Conservation (phyloP, 2,329 filamentous ascomycete species). For the Lasiodiplodia citricola region DNA sequence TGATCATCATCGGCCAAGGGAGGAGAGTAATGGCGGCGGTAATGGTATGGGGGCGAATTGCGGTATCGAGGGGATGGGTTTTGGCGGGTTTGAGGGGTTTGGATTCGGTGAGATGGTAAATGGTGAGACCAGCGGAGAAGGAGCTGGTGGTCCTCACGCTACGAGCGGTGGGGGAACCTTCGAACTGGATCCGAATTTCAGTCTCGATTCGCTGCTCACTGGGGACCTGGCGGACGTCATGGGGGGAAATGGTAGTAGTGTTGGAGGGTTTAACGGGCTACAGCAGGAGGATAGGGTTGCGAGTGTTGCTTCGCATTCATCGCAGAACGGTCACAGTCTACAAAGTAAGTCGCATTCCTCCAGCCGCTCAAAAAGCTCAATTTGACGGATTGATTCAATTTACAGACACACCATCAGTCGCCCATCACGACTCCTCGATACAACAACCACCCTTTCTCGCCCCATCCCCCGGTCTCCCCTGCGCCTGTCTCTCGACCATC, state of each 20-base stretch:
- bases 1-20: too few relatives aligned
- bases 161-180: neutral
- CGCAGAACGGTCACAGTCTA: neutral
- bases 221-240: neutral
- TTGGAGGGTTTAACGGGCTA: neutral
- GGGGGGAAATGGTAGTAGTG: neutral
- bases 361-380: neutral
- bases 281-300: neutral
- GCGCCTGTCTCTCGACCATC: conserved; percentile 53
- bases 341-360: neutral
- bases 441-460: conserved; percentile 3
- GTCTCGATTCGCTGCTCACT: conserved; percentile 9
- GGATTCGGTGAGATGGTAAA: neutral
- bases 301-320: neutral
- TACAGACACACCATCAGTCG: neutral
- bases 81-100: conserved; percentile 17
- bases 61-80: neutral
- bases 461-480: conserved; percentile 32
- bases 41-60: neutral
- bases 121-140: neutral
- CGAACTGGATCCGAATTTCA: conserved; percentile 16
- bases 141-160: neutral
- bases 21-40: neutral
- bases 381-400: neutral
- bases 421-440: neutral